Evolutionary conservation across 177 flowering plant genomes (phyloP).

Genomic region (Telopea speciosissima): DNA sequence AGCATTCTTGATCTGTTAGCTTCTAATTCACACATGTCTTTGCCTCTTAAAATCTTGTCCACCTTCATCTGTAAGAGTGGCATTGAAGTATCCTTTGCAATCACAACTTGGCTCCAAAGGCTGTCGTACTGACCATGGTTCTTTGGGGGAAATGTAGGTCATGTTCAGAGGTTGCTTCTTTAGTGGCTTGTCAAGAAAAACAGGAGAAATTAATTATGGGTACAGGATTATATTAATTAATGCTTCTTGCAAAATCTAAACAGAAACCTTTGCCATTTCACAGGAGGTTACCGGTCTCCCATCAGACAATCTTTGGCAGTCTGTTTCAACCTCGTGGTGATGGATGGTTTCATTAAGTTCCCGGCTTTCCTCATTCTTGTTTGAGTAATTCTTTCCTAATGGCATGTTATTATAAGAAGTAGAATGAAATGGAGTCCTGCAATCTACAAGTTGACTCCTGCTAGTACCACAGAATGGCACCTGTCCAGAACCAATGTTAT

Average conservation of each 20-base stretch:
- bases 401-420: not conserved
- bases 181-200: not conserved
- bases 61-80: not conserved
- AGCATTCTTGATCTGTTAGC: not conserved
- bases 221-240: not conserved
- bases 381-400: slow-evolving; percentile 2
- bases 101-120: not conserved
- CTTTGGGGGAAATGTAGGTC: not conserved
- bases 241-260: not conserved
- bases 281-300: not conserved
- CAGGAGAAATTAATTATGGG: not conserved
- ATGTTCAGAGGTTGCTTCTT: slow-evolving; percentile 4
- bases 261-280: not conserved
- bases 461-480: not conserved
- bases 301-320: slow-evolving; percentile 5
- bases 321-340: slow-evolving; percentile 7
- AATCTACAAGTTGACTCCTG: not conserved
- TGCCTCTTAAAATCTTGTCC: not conserved
- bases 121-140: not conserved
- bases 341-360: slow-evolving; percentile 1
- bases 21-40: not conserved
- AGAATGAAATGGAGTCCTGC: not conserved
- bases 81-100: not conserved
- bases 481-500: not conserved
- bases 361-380: slow-evolving; percentile 1